A percentile compares a stretch with the other conserved stretches of the same genome.
Evolutionary conservation across 331 rosid genomes (phyloP).

Genomic region (Quercus lobata): DNA sequence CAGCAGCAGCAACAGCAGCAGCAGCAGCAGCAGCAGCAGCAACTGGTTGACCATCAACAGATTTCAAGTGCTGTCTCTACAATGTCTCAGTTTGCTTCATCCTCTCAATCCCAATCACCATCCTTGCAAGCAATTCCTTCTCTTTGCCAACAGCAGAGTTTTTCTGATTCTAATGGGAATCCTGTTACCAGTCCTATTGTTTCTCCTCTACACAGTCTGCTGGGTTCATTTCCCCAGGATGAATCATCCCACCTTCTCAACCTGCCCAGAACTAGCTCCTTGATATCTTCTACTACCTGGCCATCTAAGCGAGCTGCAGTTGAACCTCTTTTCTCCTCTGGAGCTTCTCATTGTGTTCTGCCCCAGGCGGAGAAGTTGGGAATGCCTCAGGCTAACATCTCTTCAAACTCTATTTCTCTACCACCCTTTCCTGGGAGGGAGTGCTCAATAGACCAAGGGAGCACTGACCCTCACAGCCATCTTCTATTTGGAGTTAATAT

Average conservation of each 20-base stretch:
- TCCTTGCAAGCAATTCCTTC: slow-evolving; percentile 63
- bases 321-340: slow-evolving; percentile 74
- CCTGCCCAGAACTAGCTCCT: slow-evolving; percentile 43
- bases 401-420: slow-evolving; percentile 58
- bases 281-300: slow-evolving; percentile 63
- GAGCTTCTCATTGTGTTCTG: slow-evolving; percentile 58
- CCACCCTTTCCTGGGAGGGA: slow-evolving; percentile 99
- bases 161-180: slow-evolving; percentile 71
- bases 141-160: slow-evolving; percentile 68
- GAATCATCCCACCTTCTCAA: slow-evolving; percentile 69
- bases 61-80: slow-evolving; percentile 52
- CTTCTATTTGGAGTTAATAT: slow-evolving; percentile 89
- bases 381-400: slow-evolving; percentile 43
- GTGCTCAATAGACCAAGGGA: slow-evolving; percentile 72
- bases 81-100: slow-evolving; percentile 70
- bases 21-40: slow-evolving; percentile 35
- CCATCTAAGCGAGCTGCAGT: slow-evolving; percentile 80
- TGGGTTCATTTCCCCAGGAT: slow-evolving; percentile 74
- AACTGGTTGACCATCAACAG: slow-evolving; percentile 61
- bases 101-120: slow-evolving; percentile 62
- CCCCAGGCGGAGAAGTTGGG: slow-evolving; percentile 77
- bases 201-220: slow-evolving; percentile 73
- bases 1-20: slow-evolving; percentile 35
- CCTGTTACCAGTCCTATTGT: slow-evolving; percentile 50
- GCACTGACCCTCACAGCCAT: slow-evolving; percentile 73